Evolutionary conservation across 2,329 filamentous ascomycete species (phyloP).

Genomic region (Apiospora kogelbergensis): DNA sequence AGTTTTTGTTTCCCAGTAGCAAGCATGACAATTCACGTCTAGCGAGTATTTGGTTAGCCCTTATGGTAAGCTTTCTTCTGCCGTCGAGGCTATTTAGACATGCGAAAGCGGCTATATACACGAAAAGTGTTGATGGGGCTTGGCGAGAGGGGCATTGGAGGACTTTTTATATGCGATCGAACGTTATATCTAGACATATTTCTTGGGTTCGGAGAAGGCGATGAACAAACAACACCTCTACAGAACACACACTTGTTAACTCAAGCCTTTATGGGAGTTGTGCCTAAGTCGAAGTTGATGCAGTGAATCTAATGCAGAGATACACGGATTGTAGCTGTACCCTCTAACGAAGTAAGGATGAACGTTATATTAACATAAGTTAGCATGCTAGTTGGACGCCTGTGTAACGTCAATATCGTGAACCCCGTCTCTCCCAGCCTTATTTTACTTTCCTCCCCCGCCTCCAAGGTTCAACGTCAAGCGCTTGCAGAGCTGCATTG

Average conservation of each 20-base stretch:
- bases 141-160: not conserved
- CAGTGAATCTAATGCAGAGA: not conserved
- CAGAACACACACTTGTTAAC: not conserved
- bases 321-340: not conserved
- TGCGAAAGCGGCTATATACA: not conserved
- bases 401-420: not conserved
- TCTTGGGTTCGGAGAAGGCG: not conserved
- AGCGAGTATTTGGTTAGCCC: not conserved
- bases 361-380: not conserved
- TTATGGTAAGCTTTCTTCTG: not conserved
- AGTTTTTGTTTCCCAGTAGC: not conserved
- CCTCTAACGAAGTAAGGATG: not conserved
- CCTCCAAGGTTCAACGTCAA: not conserved
- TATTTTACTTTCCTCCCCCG: not conserved
- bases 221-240: not conserved
- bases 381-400: not conserved
- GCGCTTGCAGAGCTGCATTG: conserved; percentile 2
- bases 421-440: not conserved
- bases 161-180: not conserved
- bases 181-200: not conserved
- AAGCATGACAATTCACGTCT: not conserved
- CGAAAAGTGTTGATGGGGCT: not conserved
- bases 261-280: not conserved
- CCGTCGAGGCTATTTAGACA: not conserved
- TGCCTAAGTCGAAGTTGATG: not conserved